These are phyloP conservation scores for Chamaecrista fasciculata DNA, from an alignment of 306 rosid genomes.

Conservation along the genomic window DNA sequence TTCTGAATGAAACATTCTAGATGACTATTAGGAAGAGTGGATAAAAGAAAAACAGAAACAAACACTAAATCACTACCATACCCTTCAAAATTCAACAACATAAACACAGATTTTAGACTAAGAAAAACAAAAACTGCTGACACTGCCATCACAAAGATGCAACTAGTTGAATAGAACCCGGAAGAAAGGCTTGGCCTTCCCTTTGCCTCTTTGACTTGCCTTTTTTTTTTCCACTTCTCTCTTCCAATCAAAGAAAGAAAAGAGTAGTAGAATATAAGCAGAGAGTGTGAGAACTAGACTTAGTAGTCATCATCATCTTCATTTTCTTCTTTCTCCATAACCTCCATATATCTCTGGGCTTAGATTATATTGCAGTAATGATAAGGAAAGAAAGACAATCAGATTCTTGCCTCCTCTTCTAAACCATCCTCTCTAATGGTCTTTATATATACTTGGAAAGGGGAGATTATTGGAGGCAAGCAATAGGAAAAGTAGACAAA, in stretches of 20 bases:
- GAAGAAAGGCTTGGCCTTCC: slow-evolving; percentile 89
- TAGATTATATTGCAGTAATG: not conserved
- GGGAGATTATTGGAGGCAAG: slow-evolving; percentile 6
- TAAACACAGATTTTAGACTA: slow-evolving; percentile 1
- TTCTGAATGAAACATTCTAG: slow-evolving; percentile 9
- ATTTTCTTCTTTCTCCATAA: slow-evolving; percentile 55
- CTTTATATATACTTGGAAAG: slow-evolving; percentile 12
- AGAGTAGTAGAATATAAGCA: slow-evolving; percentile 29
- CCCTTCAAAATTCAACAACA: not conserved
- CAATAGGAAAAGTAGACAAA: slow-evolving; percentile 25
- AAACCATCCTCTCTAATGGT: slow-evolving; percentile 16
- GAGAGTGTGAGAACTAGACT: slow-evolving; percentile 1
- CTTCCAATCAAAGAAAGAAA: slow-evolving; percentile 36
- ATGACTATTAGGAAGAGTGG: slow-evolving; percentile 16
- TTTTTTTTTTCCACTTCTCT: slow-evolving; percentile 31
- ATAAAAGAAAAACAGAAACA: not conserved
- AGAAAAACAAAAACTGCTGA: slow-evolving; percentile 11
- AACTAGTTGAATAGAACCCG: slow-evolving; percentile 35
- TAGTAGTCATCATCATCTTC: slow-evolving; percentile 35
- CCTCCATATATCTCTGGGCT: slow-evolving; percentile 42
- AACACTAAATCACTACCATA: not conserved
- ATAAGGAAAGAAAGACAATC: slow-evolving; percentile 18
- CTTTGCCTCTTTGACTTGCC: slow-evolving; percentile 82
- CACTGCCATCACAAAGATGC: slow-evolving; percentile 20
- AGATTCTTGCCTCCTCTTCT: not conserved